These are phyloP conservation scores for Talaromyces albobiverticillius DNA, from an alignment of 2,329 filamentous ascomycete genomes.

Conservation along the genomic window DNA sequence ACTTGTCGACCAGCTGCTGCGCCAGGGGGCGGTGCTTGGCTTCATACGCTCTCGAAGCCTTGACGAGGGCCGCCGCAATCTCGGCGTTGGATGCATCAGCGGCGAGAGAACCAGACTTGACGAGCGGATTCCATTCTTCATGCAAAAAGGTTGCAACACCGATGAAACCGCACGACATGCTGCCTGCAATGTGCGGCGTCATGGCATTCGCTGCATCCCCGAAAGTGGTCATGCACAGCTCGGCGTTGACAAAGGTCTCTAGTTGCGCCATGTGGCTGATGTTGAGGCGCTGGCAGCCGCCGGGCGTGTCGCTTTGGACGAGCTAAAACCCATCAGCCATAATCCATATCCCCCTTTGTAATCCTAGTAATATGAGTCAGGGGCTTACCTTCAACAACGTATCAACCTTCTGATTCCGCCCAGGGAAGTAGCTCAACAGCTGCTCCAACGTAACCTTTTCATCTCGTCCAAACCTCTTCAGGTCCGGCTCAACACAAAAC, in stretches of 20 bases:
- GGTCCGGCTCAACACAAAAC: conserved; percentile 6
- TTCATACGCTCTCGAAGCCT: conserved; percentile 8
- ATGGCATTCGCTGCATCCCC: conserved; percentile 7
- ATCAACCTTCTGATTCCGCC: conserved; percentile 3
- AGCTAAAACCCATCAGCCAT: no score
- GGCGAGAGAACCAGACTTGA: neutral
- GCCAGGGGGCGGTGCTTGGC: conserved; percentile 6
- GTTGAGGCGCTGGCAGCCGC: conserved; percentile 8
- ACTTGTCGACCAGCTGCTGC: conserved; percentile 8
- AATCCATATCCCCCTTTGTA: no score
- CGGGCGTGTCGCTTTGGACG: conserved; percentile 3
- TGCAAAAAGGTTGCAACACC: conserved; percentile 8
- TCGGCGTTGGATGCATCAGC: neutral
- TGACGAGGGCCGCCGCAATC: neutral
- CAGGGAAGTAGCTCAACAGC: conserved; percentile 7
- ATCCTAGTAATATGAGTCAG: no score
- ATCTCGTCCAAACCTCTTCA: conserved; percentile 8
- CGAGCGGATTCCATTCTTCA: conserved; percentile 8
- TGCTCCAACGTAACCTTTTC: conserved; percentile 12
- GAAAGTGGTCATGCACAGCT: conserved; percentile 6
- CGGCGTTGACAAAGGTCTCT: conserved; percentile 2
- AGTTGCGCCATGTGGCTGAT: conserved; percentile 6
- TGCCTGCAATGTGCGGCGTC: conserved; percentile 10
- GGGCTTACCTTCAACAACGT: conserved; percentile 2
- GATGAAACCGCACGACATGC: conserved; percentile 8